Evolutionary conservation across 257 asterid species (phyloP), one percentile per base, ranked within the genome.

Genomic region (Coffea eugenioides): DNA sequence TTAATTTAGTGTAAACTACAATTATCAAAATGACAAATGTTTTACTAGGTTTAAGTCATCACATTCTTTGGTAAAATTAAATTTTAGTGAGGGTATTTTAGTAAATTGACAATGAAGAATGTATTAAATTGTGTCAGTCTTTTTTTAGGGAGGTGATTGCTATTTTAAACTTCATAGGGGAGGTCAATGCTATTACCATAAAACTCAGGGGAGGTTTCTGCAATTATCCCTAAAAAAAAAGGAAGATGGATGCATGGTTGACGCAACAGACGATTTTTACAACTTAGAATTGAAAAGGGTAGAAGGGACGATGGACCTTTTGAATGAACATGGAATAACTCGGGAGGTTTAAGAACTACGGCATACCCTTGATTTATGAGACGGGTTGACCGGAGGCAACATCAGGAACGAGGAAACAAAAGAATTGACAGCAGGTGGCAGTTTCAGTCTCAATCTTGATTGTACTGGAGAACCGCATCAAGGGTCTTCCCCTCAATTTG

Each of bases 301-400:
- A n/a, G n/a, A 62, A 23, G 69, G 69, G 16, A 64, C n/a, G 10
- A 8, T 25, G 27, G 4, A 64, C 5, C 25, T 21, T 7, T 59
- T 16, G 6, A 59, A 20, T 59, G 25, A 59, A 59, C 66, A 54
- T 54, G 23, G 21, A 18, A 2, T 18, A 15, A 18, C 3, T 14
- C 4, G 1, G 3, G 3, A 54, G 61, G 5, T 54, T 3, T 54
- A 54, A 54, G 61, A 21, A 54, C 23, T 15, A 15, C n/a, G n/a
- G n/a, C 20, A 21, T 15, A 56, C 23, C 0, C 66, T 59, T 59
- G 66, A 59, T 21, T 59, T 59, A 9, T 21, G 7, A 54, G 70
- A 75, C 2, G 70, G 45, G 62, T 39, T 75, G 69, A 74, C 54
- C 20, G 41, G 78, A 36, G 52, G 78, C 52, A 56, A 74, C 61